These are phyloP conservation scores for Scolecobasidium constrictum DNA, from an alignment of 2,329 filamentous ascomycete genomes.

Conservation along the genomic window DNA sequence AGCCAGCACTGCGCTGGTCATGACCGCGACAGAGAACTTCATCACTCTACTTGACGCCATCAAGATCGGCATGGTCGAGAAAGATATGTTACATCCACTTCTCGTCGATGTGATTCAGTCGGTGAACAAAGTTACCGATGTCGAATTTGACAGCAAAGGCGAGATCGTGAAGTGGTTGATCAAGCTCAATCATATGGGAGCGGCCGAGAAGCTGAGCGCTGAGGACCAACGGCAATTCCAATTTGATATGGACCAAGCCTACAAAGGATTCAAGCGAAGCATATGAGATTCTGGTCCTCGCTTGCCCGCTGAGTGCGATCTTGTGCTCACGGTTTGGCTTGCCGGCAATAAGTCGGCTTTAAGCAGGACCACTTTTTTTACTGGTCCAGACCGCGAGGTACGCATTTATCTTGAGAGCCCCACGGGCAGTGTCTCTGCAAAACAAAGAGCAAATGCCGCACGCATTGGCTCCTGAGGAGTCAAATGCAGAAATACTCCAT, in stretches of 20 bases:
- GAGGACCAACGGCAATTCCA: constrained; percentile 82
- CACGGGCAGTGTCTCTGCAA: no score
- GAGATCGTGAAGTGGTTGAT: constrained; percentile 99
- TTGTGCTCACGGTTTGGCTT: no score
- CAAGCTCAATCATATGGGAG: constrained; percentile 93
- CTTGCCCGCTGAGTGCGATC: no score
- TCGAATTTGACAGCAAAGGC: constrained; percentile 86
- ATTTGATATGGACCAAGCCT: constrained; percentile 88
- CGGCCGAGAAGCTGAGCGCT: constrained; percentile 78
- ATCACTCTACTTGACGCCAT: constrained; percentile 96
- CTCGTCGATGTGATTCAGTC: constrained; percentile 93
- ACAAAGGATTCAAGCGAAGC: constrained; percentile 70
- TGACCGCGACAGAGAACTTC: constrained; percentile 93
- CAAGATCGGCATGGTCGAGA: constrained; percentile 82
- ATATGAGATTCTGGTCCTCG: no score
- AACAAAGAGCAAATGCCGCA: not conserved
- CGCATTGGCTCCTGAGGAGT: not conserved
- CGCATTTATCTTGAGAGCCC: no score
- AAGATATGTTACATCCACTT: constrained; percentile 91
- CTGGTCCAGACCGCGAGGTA: not conserved
- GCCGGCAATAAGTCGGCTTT: not conserved
- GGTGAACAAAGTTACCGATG: constrained; percentile 91
- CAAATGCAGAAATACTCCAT: not conserved
- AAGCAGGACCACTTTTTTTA: not conserved
- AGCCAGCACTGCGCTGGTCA: constrained; percentile 56